Evolutionary conservation across 1,139 yeast species (phyloP), one percentile per base, ranked within the genome.

Genomic region (Pichia sp.): DNA sequence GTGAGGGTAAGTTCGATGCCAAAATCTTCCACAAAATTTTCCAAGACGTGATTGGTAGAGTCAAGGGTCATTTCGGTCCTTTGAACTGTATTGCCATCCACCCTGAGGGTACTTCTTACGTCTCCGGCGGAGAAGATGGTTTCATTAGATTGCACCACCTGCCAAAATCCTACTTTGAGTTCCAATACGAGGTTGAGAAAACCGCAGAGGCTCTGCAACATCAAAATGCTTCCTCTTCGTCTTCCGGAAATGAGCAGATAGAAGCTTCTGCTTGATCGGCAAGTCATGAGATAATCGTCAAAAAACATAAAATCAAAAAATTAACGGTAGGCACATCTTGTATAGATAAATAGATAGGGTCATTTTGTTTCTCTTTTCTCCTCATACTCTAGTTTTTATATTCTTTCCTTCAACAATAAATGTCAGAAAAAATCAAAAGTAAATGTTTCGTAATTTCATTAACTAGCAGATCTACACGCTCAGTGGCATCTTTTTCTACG

Each of bases 21-120:
- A 83, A 97, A 75, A 88, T 93, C 72, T 90, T 86, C 75, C 98
- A 95, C 75, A 93, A 93, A 76, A 81, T 93, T 58, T 93, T 92
- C 71, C 87, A 87, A 71, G 98, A 93, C 70, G 98, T 92, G 72
- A 85, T 93, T 65, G 99, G 99, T 62, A 86, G 97, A 75, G 95
- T 93, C 55, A 89, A 88, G 75, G 99, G 99, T 58, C 99, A 95
- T 77, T 93, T 93, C 80, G 99, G 99, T 78, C 99, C 99, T 51
- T 82, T 93, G 69, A 93, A 95, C 76, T 85, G 90, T 61, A 80
- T 95, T 61, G 96, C 97, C 45, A 89, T 90, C 54, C 97, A 90
- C 72, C 99, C 99, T 58, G 87, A 85, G 67, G 99, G 99, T 56
- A 82, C 87, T 47, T 88, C 95, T 49, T 93, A 88, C 72, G 93